Base-by-base conservation (phyloP, 306 rosid species). In the Pyrus communis region DNA sequence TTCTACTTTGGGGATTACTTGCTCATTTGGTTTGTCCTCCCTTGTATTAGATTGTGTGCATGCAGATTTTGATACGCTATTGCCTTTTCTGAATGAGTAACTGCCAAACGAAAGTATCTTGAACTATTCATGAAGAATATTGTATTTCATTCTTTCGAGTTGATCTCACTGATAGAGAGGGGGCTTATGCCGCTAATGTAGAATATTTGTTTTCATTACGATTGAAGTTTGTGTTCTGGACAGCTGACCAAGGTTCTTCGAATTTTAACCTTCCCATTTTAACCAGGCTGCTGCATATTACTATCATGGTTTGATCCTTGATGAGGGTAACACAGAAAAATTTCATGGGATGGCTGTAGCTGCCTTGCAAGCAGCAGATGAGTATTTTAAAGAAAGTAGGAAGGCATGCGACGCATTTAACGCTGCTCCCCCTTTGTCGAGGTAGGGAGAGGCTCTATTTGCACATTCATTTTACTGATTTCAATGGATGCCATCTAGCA, bases 331-430 rank as follows among this genome's bases (percentile, higher is more conserved):
- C 85, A 92, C 99, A 1, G 99, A 95, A 87, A 95, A 92, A 67
- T 89, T 93, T 77, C 97, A 92, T 71, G 99, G 97, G 66, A 95
- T 92, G 99, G 99, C 99, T 78, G 99, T 95, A 49, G 99, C 99
- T 69, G 97, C 99, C 81, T 84, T 95, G 86, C 97, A 95, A 89
- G 99, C 97, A 13, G 93, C 99, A 2, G 99, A 95, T 75, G 99
- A 90, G 77, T 95, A 84, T 84, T 89, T 90, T 82, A 95, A 90
- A 85, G 99, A 95, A 87, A 95, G 99, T 75, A 95, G 88, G 85
- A 95, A 85, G 88, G 87, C 89, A 55, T 84, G 91, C 58, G 99
- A 92, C 63, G 85, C 87, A 15, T 95, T 95, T 79, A 88, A 92
- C 67, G 75, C 87, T 1, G 83, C 93, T 63, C 74, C 81, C 81